Conservation (phyloP, 805 yeast species). For the Groenewaldozyma tartarivorans region DNA sequence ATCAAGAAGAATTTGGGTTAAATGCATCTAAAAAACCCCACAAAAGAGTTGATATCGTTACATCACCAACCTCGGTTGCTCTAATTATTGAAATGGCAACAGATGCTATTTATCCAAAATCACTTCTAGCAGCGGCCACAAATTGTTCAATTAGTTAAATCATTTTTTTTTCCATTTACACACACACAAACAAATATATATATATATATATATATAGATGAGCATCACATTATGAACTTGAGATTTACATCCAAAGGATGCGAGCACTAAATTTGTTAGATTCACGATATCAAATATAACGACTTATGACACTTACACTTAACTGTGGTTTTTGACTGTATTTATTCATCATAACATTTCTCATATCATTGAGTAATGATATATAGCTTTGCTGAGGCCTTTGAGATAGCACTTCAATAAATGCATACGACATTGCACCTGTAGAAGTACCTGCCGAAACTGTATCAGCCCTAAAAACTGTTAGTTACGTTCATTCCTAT, state of each 20-base stretch:
- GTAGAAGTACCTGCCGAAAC: constrained; percentile 59
- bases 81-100: too few species aligned
- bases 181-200: too few species aligned
- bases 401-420: constrained; percentile 49
- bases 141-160: too few species aligned
- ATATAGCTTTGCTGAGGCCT: constrained; percentile 62
- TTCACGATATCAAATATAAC: constrained; percentile 7
- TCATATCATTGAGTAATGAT: constrained; percentile 59
- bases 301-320: constrained; percentile 27
- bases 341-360: constrained; percentile 50
- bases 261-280: constrained; percentile 32
- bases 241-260: constrained; percentile 68
- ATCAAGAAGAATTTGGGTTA: too few species aligned
- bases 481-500: too few species aligned
- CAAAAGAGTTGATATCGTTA: too few species aligned
- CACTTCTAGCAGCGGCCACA: too few species aligned
- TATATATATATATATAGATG: too few species aligned
- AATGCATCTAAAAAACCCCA: too few species aligned
- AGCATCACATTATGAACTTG: constrained; percentile 35
- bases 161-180: too few species aligned
- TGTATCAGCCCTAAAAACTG: constrained; percentile 53
- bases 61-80: too few species aligned
- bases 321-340: constrained; percentile 80
- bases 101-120: too few species aligned
- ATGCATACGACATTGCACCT: constrained; percentile 82